Percentiles rank a stretch among this genome's conserved stretches.
These are phyloP conservation scores for Stagonosporopsis rhizophila DNA, from an alignment of 2,329 filamentous ascomycete species.

Conservation along the genomic window DNA sequence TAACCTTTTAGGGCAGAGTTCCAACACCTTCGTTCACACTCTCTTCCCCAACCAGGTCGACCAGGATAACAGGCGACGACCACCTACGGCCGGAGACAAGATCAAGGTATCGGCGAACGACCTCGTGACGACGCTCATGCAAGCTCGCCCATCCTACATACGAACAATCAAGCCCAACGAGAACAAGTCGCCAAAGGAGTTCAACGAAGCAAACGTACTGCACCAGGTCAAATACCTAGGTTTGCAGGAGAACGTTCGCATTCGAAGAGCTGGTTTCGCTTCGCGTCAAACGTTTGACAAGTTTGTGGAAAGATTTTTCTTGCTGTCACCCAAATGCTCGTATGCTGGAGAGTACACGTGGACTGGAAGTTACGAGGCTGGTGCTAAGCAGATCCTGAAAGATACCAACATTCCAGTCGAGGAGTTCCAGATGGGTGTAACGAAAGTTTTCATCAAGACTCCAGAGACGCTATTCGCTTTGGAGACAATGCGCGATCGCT, in stretches of 20 bases:
- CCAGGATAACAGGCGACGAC: slow-evolving; percentile 92
- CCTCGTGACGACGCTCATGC: slow-evolving; percentile 93
- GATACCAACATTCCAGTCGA: slow-evolving; percentile 95
- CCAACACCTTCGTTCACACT: slow-evolving; percentile 84
- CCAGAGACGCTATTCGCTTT: slow-evolving; percentile 96
- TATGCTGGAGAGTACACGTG: slow-evolving; percentile 98
- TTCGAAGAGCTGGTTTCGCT: slow-evolving; percentile 93
- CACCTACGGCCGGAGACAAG: slow-evolving; percentile 93
- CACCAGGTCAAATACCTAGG: slow-evolving; percentile 99
- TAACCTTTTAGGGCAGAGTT: slow-evolving; percentile 82
- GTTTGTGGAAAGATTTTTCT: slow-evolving; percentile 96
- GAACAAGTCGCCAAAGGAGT: slow-evolving; percentile 94
- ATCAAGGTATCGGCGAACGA: slow-evolving; percentile 96
- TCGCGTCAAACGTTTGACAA: slow-evolving; percentile 98
- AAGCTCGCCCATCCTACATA: slow-evolving; percentile 96
- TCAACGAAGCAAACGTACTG: slow-evolving; percentile 88
- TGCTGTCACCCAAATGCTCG: slow-evolving; percentile 90
- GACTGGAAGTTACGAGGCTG: slow-evolving; percentile 85
- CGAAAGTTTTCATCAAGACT: slow-evolving; percentile 97
- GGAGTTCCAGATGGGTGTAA: slow-evolving; percentile 96
- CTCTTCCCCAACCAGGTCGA: slow-evolving; percentile 94
- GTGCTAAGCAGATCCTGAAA: slow-evolving; percentile 90
- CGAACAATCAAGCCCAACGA: slow-evolving; percentile 99
- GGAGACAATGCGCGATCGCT: slow-evolving; percentile 96
- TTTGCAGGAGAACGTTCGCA: slow-evolving; percentile 98